Evolutionary conservation across 2,329 filamentous ascomycete genomes (phyloP), one percentile per base, ranked within the genome.

Genomic region (Atkinsonella texensis): DNA sequence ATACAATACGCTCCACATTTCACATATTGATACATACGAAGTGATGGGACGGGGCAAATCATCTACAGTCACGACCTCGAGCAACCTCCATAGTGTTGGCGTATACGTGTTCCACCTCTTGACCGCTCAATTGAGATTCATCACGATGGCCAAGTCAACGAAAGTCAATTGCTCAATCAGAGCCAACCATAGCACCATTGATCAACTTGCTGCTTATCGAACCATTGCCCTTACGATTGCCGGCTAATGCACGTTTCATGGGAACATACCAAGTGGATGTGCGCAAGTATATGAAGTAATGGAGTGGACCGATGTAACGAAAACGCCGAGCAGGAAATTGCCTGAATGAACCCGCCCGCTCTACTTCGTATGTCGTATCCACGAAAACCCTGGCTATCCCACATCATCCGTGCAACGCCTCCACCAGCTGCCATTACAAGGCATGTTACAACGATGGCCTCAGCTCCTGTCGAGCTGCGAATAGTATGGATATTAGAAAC

Each of bases 201-300:
- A 38, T 28, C 28, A 8, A 28, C 28, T 28, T 28, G 28, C 28
- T 28, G 35, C 35, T 38, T 9, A 38, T 15, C 11, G 35, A 35
- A 15, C 6, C 35, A 38, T 38, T 4, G 20, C 35, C 9, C 15
- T 7, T 8, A 12, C 35, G 11, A 12, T 38, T 5, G 11, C 35
- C 15, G 10, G 35, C 9, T 38, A 12, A 38, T 12, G 35, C 11
- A 38, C 11, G 10, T 6, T 15, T 38, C 1, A 15, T 47, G 13
- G 38, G 54, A 13, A 1, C 41, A 18, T 57, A 56, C 49, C 35
- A 48, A 18, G 48, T 55, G 48, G 13, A 41, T 4, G 12, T 17
- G 12, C 35, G 48, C 18, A 43, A 42, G 11, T 28, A 23, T 48
- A 20, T 44, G 39, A 50, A 17, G 39, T 46, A 46, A 20, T 42